phyloP scores from a whole-genome alignment of 345 rosid species.

The Populus tremula region DNA sequence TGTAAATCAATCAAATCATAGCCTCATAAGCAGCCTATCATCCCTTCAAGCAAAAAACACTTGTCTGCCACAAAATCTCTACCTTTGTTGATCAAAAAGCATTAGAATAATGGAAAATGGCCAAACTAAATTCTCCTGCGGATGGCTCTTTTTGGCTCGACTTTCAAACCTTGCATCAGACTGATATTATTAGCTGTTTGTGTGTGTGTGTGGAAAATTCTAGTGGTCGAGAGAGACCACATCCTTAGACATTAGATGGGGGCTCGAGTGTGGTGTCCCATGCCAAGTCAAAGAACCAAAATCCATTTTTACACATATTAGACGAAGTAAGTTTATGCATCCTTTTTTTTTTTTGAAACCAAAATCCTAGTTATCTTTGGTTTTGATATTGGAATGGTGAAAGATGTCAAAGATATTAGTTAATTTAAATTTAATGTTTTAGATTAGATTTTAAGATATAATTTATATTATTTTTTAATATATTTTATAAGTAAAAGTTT shows the following conservation, averaged over 20 bases:
- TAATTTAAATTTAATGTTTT: no score
- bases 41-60: neutral
- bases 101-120: neutral
- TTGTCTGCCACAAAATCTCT: constrained; percentile 8
- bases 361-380: neutral
- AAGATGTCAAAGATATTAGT: neutral
- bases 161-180: constrained; percentile 5
- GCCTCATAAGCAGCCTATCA: neutral
- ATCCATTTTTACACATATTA: constrained; percentile 8
- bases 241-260: neutral
- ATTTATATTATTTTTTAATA: no score
- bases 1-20: neutral
- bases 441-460: accelerated
- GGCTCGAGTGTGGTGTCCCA: constrained; percentile 7
- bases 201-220: neutral
- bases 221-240: constrained; percentile 6
- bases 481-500: no score
- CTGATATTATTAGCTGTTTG: neutral
- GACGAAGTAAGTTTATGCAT: neutral
- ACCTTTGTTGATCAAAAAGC: neutral
- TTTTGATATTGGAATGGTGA: neutral
- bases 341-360: neutral
- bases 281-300: constrained; percentile 16
- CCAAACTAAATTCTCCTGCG: constrained; percentile 1
- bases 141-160: constrained; percentile 21